Evolutionary conservation across 192 early-diverging fungal species (phyloP), one percentile per base, ranked within the genome.

Genomic region (Umbelopsis sp.): DNA sequence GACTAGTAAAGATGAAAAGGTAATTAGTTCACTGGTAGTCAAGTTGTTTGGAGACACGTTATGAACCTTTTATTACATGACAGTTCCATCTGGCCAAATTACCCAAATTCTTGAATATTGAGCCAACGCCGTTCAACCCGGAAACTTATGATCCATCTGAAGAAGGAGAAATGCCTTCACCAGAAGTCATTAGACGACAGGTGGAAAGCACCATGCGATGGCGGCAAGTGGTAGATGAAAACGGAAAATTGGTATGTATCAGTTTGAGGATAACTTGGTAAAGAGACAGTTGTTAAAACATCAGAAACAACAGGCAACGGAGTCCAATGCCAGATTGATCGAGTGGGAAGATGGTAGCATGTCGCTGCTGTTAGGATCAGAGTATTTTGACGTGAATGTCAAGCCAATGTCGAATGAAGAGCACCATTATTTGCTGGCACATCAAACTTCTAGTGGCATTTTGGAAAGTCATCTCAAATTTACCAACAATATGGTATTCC

Each of bases 141-240:
- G 78, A 81, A 2, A 79, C 82, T 2, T 90, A 85, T 46, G 74
- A 76, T 41, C 8, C 69, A 18, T 66, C 61, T 2, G 74, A 75
- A 33, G 81, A 80, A 10, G 84, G 70, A 0, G 75, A 82, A 20
- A 81, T 74, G 48, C 70, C 79, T 67, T 2, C 75, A 69, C 66
- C 78, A 65, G 76, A 80, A 78, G 35, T 81, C 66, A 64, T 80
- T 84, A 45, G 82, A 72, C 64, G 67, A n/a, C 73, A 74, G 48
- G 79, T 89, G 12, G 89, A 95, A 74, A 91, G 87, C 72, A 91
- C 88, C 1, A 89, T 95, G 20, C 84, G 93, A 21, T 95, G 93
- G 93, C 81, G 93, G 35, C 78, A 84, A 33, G 79, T 76, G 16
- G 68, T 69, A 27, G 77, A 80, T 47, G 78, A 66, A 37, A 58